Conservation (phyloP, 164 flowering plant species). For the Piper betle region DNA sequence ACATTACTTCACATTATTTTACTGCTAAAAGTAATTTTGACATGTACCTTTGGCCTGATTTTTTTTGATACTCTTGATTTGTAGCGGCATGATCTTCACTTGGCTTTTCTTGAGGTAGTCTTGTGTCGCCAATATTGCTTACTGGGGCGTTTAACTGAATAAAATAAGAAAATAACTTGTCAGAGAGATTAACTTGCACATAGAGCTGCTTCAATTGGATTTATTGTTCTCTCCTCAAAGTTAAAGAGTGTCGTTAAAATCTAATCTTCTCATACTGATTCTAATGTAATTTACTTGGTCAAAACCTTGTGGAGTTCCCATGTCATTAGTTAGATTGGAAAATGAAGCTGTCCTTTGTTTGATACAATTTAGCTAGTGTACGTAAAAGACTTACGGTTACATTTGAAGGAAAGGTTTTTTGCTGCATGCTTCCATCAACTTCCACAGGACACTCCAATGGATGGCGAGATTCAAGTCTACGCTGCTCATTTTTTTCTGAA, state of each 20-base stretch:
- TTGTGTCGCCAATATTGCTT: background rate
- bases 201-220: background rate
- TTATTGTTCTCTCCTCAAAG: background rate
- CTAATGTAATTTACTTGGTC: too few species aligned
- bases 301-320: background rate
- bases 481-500: constrained; percentile 4
- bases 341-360: background rate
- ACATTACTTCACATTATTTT: background rate
- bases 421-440: constrained; percentile 16
- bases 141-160: background rate
- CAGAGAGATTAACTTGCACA: background rate
- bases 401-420: constrained; percentile 9
- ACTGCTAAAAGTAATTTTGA: background rate
- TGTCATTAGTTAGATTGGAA: background rate
- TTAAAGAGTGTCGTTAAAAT: background rate
- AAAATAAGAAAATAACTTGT: background rate
- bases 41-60: background rate
- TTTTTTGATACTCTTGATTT: background rate
- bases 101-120: background rate
- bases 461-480: background rate
- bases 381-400: constrained; percentile 30
- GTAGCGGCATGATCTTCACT: background rate
- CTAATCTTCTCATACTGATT: too few species aligned
- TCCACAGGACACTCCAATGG: constrained; percentile 1
- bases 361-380: background rate